Percentiles rank a stretch among this genome's conserved stretches.
phyloP scores from a whole-genome alignment of 2,329 filamentous ascomycete genomes.

The Ascocoryne sarcoides region DNA sequence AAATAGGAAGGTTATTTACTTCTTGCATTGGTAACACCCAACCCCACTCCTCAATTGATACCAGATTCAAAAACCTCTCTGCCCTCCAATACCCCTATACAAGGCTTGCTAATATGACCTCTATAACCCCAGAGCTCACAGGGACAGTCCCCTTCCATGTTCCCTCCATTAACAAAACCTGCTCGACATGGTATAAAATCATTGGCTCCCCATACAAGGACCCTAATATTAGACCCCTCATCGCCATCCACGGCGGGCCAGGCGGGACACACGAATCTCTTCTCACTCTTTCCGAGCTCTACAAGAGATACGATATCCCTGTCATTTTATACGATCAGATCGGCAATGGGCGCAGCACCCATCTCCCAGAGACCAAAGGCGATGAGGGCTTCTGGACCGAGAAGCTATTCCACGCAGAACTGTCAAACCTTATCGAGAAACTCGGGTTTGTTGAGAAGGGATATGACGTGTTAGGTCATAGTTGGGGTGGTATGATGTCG shows the following conservation, averaged over 20 bases:
- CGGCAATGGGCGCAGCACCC: constrained; percentile 40
- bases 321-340: constrained; percentile 47
- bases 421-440: constrained; percentile 38
- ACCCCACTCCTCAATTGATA: no score
- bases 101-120: no score
- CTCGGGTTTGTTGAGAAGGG: constrained; percentile 30
- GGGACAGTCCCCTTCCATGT: neutral
- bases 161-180: constrained; percentile 1
- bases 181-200: neutral
- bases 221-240: constrained; percentile 21
- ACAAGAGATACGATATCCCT: constrained; percentile 27
- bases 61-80: no score
- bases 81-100: no score
- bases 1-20: no score
- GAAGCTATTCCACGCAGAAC: constrained; percentile 39
- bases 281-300: constrained; percentile 2
- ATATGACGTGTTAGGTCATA: constrained; percentile 40
- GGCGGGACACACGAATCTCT: constrained; percentile 38
- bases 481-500: constrained; percentile 45
- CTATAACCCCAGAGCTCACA: no score
- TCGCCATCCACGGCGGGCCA: constrained; percentile 37
- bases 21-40: no score
- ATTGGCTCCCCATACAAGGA: neutral
- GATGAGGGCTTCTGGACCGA: constrained; percentile 39
- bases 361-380: constrained; percentile 36